Base-by-base conservation (phyloP, 2,329 filamentous ascomycete genomes). In the Corynespora cassiicola region DNA sequence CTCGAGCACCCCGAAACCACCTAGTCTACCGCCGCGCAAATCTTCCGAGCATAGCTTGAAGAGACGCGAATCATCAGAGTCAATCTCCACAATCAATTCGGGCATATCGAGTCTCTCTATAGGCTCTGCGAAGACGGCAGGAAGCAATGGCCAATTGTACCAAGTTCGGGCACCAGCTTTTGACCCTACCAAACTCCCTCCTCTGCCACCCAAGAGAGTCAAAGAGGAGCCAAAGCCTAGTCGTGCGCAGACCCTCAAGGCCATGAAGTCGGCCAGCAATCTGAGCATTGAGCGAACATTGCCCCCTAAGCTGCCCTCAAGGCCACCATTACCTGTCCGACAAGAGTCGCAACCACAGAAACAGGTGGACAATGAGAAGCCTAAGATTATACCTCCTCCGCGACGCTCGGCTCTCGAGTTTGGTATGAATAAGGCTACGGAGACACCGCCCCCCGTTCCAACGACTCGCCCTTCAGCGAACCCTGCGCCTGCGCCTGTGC, bases 131-230 rank as follows among this genome's bases (percentile, higher is more conserved):
- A 72, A 70, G 33, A 68, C 72, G 16, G 71, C 56, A n/a, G 63
- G 65, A 31, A 39, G 61, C 55, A 41, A 62, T 46, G 65, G 60
- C 14, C 23, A 51, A 11, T 31, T 63, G 16, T 62, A 66, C 40
- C 65, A 70, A 27, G 65, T 78, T 31, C 74, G 75, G 52, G 78
- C 81, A 5, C 81, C 82, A 7, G 75, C 75, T 30, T 85, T 76
- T 65, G 78, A 80, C 43, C 75, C 79, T 31, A 62, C 73, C 10
- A 72, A 74, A 23, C 63, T 84, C 7, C 81, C 81, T 34, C 69
- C 75, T 19, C 65, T 83, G 22, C 80, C 79, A 31, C 73, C 76
- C 1, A 80, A 76, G 52, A 66, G 58, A 33, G 54, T 61, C n/a
- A 56, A 66, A n/a, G 68, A 71, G 31, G 65, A 74, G 24, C 62